These are phyloP conservation scores for Globisporangium barbulae DNA, from an alignment of 352 stramenopile species.

Conservation along the genomic window DNA sequence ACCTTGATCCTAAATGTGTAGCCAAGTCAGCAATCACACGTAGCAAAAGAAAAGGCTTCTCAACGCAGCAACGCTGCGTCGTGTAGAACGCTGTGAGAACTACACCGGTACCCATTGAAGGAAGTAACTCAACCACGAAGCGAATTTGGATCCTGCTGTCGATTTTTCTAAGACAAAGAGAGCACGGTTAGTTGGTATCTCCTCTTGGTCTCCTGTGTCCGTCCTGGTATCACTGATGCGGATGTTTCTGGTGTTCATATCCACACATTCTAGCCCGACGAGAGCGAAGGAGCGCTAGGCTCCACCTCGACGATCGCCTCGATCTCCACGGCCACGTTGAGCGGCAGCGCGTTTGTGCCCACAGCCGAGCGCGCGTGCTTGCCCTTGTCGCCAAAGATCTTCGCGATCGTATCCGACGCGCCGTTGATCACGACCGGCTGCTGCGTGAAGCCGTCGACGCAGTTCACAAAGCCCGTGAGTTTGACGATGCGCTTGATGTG, in stretches of 20 bases:
- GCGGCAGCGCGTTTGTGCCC: slow-evolving; percentile 90
- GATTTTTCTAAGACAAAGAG: no score
- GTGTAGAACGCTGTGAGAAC: no score
- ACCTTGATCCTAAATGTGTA: no score
- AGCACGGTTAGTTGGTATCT: no score
- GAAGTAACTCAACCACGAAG: no score
- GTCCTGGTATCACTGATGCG: no score
- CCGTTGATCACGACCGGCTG: slow-evolving; percentile 93
- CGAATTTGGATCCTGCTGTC: no score
- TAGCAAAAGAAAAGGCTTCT: no score
- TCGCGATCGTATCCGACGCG: slow-evolving; percentile 77
- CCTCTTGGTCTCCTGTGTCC: neutral
- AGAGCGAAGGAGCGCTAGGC: slow-evolving; percentile 20
- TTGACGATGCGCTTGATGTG: slow-evolving; percentile 90
- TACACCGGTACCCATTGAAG: no score
- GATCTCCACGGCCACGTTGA: slow-evolving; percentile 94
- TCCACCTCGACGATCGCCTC: slow-evolving; percentile 93
- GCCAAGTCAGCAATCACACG: no score
- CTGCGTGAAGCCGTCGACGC: slow-evolving; percentile 73
- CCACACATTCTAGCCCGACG: slow-evolving; percentile 2
- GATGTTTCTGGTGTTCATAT: neutral
- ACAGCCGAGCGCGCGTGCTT: slow-evolving; percentile 88
- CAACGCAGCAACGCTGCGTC: no score
- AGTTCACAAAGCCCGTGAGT: slow-evolving; percentile 93
- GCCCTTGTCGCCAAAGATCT: slow-evolving; percentile 78